phyloP scores from a whole-genome alignment of 768 basidiomycete genomes.

The Lentinula boryana region DNA sequence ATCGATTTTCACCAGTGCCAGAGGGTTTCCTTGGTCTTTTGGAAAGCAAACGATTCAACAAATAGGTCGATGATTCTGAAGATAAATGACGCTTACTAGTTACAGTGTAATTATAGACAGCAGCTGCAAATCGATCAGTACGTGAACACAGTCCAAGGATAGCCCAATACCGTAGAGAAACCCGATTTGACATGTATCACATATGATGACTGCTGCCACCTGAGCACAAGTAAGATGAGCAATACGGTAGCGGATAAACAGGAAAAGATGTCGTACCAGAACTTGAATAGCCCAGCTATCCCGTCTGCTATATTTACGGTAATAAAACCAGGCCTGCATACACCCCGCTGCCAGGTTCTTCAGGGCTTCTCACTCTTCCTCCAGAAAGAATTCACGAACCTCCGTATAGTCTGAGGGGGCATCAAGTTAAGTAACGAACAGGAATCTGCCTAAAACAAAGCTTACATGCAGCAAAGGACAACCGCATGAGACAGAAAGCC shows the following conservation, averaged over 20 bases:
- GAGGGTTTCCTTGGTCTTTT: slow-evolving; percentile 4
- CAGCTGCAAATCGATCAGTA: neutral
- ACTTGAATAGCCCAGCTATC: neutral
- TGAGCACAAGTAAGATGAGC: neutral
- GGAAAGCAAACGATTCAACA: neutral
- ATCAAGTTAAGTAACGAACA: neutral
- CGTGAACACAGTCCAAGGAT: neutral
- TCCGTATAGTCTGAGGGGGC: slow-evolving; percentile 2
- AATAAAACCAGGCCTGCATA: slow-evolving; percentile 11
- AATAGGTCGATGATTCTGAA: too few relatives aligned
- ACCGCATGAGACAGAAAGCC: slow-evolving; percentile 5
- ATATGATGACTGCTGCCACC: slow-evolving; percentile 4
- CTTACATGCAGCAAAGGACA: slow-evolving; percentile 3
- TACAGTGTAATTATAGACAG: slow-evolving; percentile 9
- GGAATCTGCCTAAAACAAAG: neutral
- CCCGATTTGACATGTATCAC: slow-evolving; percentile 8
- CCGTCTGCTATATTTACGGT: slow-evolving; percentile 2
- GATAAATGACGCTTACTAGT: slow-evolving; percentile 1
- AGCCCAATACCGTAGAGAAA: slow-evolving; percentile 5
- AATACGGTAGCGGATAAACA: neutral
- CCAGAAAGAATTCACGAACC: neutral
- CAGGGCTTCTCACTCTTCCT: neutral
- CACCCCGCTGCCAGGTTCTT: slow-evolving; percentile 6
- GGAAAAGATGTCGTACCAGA: neutral
- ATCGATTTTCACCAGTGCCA: neutral